A percentile compares a stretch with the other conserved stretches of the same genome.
Evolutionary conservation across 164 flowering plant genomes (phyloP).

Genomic region (Aristolochia fimbriata): DNA sequence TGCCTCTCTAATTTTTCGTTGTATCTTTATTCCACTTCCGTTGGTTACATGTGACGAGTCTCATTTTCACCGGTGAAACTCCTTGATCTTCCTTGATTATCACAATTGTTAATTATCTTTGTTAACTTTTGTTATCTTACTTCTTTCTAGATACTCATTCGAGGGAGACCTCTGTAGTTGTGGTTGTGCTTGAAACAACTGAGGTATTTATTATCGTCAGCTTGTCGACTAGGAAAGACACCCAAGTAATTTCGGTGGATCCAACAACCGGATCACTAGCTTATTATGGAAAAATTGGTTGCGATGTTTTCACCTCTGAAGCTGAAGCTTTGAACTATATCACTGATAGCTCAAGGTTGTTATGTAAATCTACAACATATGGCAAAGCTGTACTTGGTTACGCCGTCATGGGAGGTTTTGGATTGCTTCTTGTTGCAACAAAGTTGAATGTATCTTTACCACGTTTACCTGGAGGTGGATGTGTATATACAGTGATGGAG

Average conservation of each 20-base stretch:
- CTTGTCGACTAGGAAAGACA: slow-evolving; percentile 58
- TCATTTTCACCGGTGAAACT: too few relatives aligned
- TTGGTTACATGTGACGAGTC: too few relatives aligned
- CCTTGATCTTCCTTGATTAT: too few relatives aligned
- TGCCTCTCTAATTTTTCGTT: too few relatives aligned
- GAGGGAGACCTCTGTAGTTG: slow-evolving; percentile 68
- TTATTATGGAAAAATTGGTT: slow-evolving; percentile 50
- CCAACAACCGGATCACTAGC: slow-evolving; percentile 85
- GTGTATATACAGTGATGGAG: slow-evolving; percentile 73
- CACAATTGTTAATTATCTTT: too few relatives aligned
- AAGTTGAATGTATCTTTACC: slow-evolving; percentile 59
- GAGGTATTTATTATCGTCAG: slow-evolving; percentile 76
- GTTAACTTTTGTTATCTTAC: background rate
- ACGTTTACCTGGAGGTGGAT: slow-evolving; percentile 85
- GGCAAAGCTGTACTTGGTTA: slow-evolving; percentile 85
- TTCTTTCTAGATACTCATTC: slow-evolving; percentile 26
- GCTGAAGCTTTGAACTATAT: slow-evolving; percentile 58
- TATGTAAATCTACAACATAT: slow-evolving; percentile 39
- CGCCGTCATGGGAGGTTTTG: slow-evolving; percentile 69
- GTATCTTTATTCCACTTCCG: too few relatives aligned
- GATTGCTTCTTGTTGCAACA: slow-evolving; percentile 83
- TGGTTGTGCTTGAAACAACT: slow-evolving; percentile 57
- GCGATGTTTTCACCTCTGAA: slow-evolving; percentile 64
- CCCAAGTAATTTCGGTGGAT: slow-evolving; percentile 84
- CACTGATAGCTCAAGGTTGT: slow-evolving; percentile 71